Conservation (phyloP, 306 rosid species). For the Quercus bicolor region DNA sequence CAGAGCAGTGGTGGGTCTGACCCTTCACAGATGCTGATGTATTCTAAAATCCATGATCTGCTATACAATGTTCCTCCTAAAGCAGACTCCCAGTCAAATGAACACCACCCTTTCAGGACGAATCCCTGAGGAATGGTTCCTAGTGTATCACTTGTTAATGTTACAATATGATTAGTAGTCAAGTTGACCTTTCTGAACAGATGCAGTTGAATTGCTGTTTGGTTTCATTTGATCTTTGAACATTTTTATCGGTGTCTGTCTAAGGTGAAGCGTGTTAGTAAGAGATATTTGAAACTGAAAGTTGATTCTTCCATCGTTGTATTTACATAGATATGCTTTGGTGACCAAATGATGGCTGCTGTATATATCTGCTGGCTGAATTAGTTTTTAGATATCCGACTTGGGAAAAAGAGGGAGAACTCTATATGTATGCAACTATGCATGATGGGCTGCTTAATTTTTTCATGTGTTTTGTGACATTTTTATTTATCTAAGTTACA, state of each 20-base stretch:
- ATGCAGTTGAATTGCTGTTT: constrained; percentile 16
- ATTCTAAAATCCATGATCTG: constrained; percentile 82
- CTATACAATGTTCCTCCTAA: constrained; percentile 60
- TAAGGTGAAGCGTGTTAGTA: constrained; percentile 17
- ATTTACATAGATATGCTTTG: constrained; percentile 9
- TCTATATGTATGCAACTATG: background rate
- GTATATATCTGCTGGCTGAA: background rate
- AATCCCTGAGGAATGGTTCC: constrained; percentile 46
- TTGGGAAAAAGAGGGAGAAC: background rate
- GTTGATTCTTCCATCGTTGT: constrained; percentile 20
- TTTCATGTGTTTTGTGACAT: background rate
- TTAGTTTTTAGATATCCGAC: background rate
- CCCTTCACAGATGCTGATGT: constrained; percentile 70
- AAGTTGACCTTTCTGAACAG: constrained; percentile 11
- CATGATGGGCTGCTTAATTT: background rate
- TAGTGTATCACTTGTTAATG: constrained; percentile 15
- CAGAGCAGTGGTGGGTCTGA: constrained; percentile 70
- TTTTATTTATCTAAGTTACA: too few species aligned
- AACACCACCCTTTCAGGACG: constrained; percentile 58
- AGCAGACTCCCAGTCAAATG: constrained; percentile 65
- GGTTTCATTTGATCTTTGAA: constrained; percentile 26
- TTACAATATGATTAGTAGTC: constrained; percentile 17
- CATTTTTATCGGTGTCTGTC: constrained; percentile 7
- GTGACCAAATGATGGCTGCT: background rate
- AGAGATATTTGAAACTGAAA: constrained; percentile 15